Conservation (phyloP, 495 filamentous ascomycete genomes). For the Podospora sp. region DNA sequence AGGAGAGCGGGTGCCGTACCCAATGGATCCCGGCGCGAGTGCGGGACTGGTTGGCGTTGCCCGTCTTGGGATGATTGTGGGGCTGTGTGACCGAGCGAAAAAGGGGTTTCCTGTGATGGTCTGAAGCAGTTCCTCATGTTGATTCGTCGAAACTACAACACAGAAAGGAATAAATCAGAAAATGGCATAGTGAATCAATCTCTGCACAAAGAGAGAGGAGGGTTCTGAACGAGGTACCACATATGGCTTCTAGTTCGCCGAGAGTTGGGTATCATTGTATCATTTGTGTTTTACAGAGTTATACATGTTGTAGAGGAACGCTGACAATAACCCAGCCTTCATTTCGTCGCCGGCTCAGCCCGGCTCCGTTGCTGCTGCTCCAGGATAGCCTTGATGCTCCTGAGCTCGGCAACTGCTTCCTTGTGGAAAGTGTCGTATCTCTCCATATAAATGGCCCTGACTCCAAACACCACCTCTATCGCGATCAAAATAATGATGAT, state of each 20-base stretch:
- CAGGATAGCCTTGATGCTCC: slow-evolving; percentile 24
- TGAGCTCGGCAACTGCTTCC: slow-evolving; percentile 30
- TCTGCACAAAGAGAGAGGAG: too few species aligned
- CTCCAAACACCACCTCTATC: slow-evolving; percentile 76
- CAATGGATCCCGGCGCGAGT: too few species aligned
- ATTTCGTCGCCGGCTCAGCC: not conserved
- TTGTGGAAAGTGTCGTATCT: slow-evolving; percentile 29
- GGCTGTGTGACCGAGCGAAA: too few species aligned
- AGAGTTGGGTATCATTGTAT: slow-evolving; percentile 12
- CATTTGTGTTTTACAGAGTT: not conserved
- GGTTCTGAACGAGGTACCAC: too few species aligned
- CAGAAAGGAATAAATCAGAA: too few species aligned
- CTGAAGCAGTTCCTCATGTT: too few species aligned
- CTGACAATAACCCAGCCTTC: not conserved
- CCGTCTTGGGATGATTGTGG: too few species aligned
- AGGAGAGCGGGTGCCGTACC: too few species aligned
- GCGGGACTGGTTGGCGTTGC: too few species aligned
- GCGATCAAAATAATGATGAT: slow-evolving; percentile 94
- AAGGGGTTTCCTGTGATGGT: too few species aligned
- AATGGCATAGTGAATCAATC: too few species aligned
- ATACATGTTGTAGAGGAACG: not conserved
- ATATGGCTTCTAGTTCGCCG: not conserved
- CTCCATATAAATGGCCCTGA: slow-evolving; percentile 55
- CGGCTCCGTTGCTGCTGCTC: not conserved
- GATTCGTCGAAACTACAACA: too few species aligned